Base-by-base conservation (phyloP, 352 stramenopile species). In the Phytophthora macrochlamydospora region DNA sequence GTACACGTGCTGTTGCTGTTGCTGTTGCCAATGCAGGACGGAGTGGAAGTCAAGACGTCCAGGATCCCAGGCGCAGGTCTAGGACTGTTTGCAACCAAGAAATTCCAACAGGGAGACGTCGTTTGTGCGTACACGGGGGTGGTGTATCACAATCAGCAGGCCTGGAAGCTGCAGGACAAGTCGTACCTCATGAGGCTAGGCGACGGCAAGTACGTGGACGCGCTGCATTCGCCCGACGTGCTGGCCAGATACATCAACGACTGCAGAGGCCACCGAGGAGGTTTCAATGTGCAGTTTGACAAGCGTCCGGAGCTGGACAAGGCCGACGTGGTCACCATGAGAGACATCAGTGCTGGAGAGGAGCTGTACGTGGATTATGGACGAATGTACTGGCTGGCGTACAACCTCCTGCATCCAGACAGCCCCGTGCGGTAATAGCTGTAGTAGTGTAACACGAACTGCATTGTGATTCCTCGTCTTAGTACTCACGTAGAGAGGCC, bases 301-400 rank as follows among this genome's bases (percentile, higher is more conserved):
- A 94, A 94, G 58, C 68, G 60, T 7, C 84, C 85, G 2, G 12
- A 71, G 2, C 63, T 86, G 13, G 59, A 75, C 30, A 75, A 77
- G 24, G 87, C 87, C 24, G 54, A 79, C 5, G 84, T 95, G 40
- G 54, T 92, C 11, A 83, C 87, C 7, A 60, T 88, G 59, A 68
- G 78, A 12, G 76, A 89, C 62, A 91, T 95, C 51, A 44, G 55
- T 2, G 44, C 54, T 0, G 81, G 69, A 33, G 84, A 93, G 53
- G 87, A 95, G 67, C 62, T 95, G 30, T 95, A 84, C 57, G 87
- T 88, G 14, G 78, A 93, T 65, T 95, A 95, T 56, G 87, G 87
- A 3, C 89, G 92, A 32, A 74, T 90, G 18, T 95, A 95, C 68
- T 95, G 87, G 87, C 49, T 93, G 37, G 84, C 74, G 12, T 90